These are phyloP conservation scores for Exophiala bonariae DNA, from an alignment of 2,329 filamentous ascomycete genomes.

Conservation along the genomic window DNA sequence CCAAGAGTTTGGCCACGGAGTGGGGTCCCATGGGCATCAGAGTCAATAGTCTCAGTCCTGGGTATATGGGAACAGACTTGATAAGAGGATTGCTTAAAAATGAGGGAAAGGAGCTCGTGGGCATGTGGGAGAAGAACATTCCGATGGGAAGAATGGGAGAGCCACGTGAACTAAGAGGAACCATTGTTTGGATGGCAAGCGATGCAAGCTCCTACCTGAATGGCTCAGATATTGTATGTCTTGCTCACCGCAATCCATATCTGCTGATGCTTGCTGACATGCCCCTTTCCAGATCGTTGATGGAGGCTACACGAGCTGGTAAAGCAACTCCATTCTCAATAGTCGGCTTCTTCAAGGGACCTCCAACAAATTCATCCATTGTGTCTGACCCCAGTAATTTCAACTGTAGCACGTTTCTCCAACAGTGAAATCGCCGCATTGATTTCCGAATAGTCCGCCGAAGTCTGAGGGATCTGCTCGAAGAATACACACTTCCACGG, in stretches of 20 bases:
- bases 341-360: no score
- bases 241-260: not conserved
- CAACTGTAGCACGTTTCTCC: not conserved
- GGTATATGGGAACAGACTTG: conserved; percentile 36
- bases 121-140: conserved; percentile 39
- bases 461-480: no score
- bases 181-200: conserved; percentile 32
- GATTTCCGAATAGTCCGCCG: no score
- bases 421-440: not conserved
- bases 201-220: conserved; percentile 24
- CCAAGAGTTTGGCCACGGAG: conserved; percentile 35
- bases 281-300: not conserved
- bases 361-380: not conserved
- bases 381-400: not conserved
- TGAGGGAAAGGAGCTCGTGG: conserved; percentile 38
- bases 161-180: conserved; percentile 40
- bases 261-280: not conserved
- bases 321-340: no score
- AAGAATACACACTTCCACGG: not conserved
- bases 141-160: conserved; percentile 35
- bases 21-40: conserved; percentile 38
- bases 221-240: conserved; percentile 17
- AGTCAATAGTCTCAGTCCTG: conserved; percentile 41
- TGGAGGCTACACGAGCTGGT: conserved; percentile 2
- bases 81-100: conserved; percentile 35